Percentiles rank a stretch among this genome's conserved stretches.
These are phyloP conservation scores for Penicillium canariense DNA, from an alignment of 495 filamentous ascomycete species.

Conservation along the genomic window DNA sequence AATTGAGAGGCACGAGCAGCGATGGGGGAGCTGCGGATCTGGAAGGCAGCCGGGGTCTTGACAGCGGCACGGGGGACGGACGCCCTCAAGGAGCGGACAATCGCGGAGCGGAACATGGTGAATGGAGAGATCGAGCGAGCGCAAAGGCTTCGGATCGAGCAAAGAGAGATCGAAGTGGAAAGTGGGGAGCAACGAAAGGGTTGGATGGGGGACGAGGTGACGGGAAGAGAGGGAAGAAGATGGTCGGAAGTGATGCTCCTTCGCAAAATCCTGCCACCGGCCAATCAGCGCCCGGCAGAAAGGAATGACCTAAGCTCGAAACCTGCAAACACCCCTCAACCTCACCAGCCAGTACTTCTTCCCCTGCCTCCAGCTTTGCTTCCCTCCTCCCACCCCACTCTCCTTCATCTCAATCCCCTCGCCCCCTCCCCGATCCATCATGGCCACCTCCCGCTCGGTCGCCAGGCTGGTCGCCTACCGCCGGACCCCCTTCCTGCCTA, in stretches of 20 bases:
- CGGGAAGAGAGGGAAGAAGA: conserved; percentile 22
- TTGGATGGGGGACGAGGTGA: conserved; percentile 17
- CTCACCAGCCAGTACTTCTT: conserved; percentile 16
- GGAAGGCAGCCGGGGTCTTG: conserved; percentile 52
- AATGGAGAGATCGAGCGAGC: conserved; percentile 34
- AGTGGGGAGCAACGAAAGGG: conserved; percentile 20
- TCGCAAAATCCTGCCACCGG: conserved; percentile 42
- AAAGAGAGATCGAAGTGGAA: conserved; percentile 13
- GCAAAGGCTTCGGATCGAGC: conserved; percentile 12
- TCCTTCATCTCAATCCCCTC: conserved; percentile 23
- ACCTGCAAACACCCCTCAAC: conserved; percentile 35
- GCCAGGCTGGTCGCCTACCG: conserved; percentile 53
- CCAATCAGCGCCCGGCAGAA: conserved; percentile 47
- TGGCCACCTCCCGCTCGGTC: conserved; percentile 54
- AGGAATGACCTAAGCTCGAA: conserved; percentile 48
- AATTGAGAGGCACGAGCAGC: conserved; percentile 44
- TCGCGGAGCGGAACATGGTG: conserved; percentile 83
- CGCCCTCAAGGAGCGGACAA: conserved; percentile 63
- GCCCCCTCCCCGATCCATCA: conserved; percentile 28
- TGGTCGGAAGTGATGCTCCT: conserved; percentile 27
- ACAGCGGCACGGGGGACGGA: conserved; percentile 55
- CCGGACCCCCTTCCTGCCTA: conserved; percentile 39
- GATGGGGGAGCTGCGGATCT: conserved; percentile 56
- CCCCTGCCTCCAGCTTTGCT: conserved; percentile 15
- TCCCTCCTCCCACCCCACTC: conserved; percentile 20